These are phyloP conservation scores for Nannochloris sp. DNA, from an alignment of 139 green algal species.

Conservation along the genomic window DNA sequence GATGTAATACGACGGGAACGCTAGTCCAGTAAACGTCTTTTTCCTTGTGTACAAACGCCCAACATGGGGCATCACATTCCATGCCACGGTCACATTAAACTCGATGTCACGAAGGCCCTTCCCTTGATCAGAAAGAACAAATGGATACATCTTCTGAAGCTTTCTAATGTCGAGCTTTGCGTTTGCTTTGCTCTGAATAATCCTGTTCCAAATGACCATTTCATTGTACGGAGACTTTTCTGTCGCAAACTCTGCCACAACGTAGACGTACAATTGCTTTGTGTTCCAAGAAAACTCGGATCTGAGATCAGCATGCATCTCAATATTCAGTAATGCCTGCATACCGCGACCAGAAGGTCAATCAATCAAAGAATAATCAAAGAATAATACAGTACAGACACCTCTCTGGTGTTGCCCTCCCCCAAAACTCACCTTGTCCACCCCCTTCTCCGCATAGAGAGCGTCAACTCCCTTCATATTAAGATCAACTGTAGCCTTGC, in stretches of 20 bases:
- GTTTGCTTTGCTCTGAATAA: constrained; percentile 47
- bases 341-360: background rate
- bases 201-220: constrained; percentile 72
- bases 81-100: constrained; percentile 70
- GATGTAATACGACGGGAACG: constrained; percentile 20
- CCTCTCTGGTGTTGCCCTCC: too few species aligned
- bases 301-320: constrained; percentile 57
- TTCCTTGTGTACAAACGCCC: constrained; percentile 24
- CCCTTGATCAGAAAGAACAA: constrained; percentile 59
- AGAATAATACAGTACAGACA: background rate
- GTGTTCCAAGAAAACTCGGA: constrained; percentile 80
- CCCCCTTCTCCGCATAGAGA: background rate
- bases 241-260: constrained; percentile 47
- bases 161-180: constrained; percentile 34
- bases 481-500: background rate
- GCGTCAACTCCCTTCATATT: too few species aligned
- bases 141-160: constrained; percentile 59
- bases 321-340: constrained; percentile 52
- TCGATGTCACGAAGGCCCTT: constrained; percentile 32
- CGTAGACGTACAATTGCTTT: constrained; percentile 74
- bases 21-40: constrained; percentile 4
- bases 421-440: constrained; percentile 1
- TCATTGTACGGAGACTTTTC: constrained; percentile 44
- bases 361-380: background rate
- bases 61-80: constrained; percentile 76